These are phyloP conservation scores for Fraxinus anomala DNA, from an alignment of 257 asterid genomes.

Conservation along the genomic window DNA sequence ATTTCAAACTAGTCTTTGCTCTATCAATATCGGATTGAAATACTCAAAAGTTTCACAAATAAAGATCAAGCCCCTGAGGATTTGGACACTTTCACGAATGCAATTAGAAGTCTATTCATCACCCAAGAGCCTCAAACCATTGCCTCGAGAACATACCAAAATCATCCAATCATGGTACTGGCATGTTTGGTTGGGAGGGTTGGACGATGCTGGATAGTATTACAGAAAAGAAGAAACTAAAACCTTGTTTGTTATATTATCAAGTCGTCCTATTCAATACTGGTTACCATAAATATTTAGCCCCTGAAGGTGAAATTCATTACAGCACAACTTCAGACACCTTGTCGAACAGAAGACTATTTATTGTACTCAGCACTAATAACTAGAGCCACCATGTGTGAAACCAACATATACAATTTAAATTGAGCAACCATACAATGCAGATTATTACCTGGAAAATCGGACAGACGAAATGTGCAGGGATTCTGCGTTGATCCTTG, in stretches of 20 bases:
- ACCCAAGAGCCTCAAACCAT: neutral
- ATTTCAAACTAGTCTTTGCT: neutral
- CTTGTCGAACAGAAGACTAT: neutral
- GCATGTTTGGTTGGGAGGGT: neutral
- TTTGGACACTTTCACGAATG: neutral
- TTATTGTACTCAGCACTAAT: neutral
- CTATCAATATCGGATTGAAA: neutral
- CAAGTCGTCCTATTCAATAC: neutral
- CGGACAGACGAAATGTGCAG: slow-evolving; percentile 86
- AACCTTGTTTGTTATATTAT: neutral
- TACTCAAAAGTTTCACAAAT: neutral
- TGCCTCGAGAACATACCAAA: neutral
- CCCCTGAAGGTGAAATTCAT: neutral
- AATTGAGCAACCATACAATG: neutral
- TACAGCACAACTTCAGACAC: neutral
- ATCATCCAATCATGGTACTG: neutral
- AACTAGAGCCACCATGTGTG: neutral
- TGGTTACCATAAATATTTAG: neutral
- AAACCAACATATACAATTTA: neutral
- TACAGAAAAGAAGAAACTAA: neutral
- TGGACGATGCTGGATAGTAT: neutral
- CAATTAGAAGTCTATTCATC: neutral
- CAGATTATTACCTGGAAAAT: slow-evolving; percentile 65
- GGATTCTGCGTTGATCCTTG: slow-evolving; percentile 54
- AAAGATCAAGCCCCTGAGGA: neutral